Evolutionary conservation across 345 rosid genomes (phyloP), one percentile per base, ranked within the genome.

Genomic region (Hypericum perforatum): DNA sequence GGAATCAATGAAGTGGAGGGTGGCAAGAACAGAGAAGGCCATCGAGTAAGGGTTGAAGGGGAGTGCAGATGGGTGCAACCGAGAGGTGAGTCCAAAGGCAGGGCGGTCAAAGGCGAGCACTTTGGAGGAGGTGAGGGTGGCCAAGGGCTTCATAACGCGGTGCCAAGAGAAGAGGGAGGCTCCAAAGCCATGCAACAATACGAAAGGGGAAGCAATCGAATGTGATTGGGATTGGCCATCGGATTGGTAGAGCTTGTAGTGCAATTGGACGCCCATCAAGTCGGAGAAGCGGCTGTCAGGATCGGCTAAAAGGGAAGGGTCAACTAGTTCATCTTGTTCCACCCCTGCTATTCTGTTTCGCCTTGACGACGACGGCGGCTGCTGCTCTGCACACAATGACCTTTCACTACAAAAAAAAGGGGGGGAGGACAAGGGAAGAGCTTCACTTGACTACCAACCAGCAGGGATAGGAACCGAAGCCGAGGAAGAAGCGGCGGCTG

Each of bases 91-190:
- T 29, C 98, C 96, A 59, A 87, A 85, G 37, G 96, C 92, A 0
- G 96, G 98, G 63, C 96, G 79, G 58, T 91, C 95, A 70, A 87
- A 91, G 54, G 96, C 92, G 4, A 82, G 80, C 71, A 81, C 84
- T 76, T 80, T 85, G 49, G 88, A 78, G 16, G 82, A 63, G 41
- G 76, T 70, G 56, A 74, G 56, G 29, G 75, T 67, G 6, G 84
- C 87, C 60, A 91, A 65, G 32, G 70, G 87, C 76, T 81, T 85
- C 86, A 84, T 81, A 47, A 66, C 89, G 59, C 73, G 72, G 65
- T 64, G 69, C 98, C 96, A 91, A 1, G 96, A 87, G 76, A 74
- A 91, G 42, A 81, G 76, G 40, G 98, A 91, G 58, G 98, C 98
- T 41, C 98, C 98, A 54, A 91, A 91, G 5, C 96, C 98, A 16